Evolutionary conservation across 2,329 filamentous ascomycete species (phyloP), one percentile per base, ranked within the genome.

Genomic region (Nigrograna mackinnonii): DNA sequence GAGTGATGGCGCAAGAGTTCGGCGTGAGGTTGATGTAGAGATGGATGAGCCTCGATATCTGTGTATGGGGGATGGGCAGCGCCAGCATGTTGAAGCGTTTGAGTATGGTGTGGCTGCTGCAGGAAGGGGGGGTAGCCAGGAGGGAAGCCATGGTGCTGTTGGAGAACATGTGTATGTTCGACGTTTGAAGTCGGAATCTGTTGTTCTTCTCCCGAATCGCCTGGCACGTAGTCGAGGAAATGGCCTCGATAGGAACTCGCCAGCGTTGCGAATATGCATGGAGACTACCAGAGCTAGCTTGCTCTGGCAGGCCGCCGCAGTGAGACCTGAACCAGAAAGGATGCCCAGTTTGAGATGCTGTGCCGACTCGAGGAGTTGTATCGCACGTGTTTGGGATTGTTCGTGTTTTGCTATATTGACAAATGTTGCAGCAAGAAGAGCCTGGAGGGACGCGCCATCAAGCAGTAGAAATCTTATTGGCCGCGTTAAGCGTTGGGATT

Each of bases 211-310:
- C 66, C 67, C 60, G 69, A 58, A 57, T 71, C 66, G 57, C 65
- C 69, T 66, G 66, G 66, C 57, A 68, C 64, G 67, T 74, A 73
- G 66, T 73, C 68, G 67, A 74, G 71, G 64, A 66, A 67, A 56
- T 67, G 70, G 60, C 71, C 70, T 66, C 71, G 67, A 65, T 71
- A 64, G 61, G 64, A 58, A 64, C 71, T 70, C 70, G 73, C 73
- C 72, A 76, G 72, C 64, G 64, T 74, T 73, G 72, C 72, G 62
- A 72, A 64, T 70, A 68, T 69, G 70, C 70, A 73, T 74, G 66
- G 67, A 73, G 70, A 70, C 72, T 74, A 71, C 73, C 71, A 73
- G 71, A 74, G 71, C 70, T 67, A 68, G 57, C 62, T 68, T 66
- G 70, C 71, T 73, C 71, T 71, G 69, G 71, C 70, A 74, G 69